phyloP scores from a whole-genome alignment of 306 rosid genomes.

The Cucurbita maxima region DNA sequence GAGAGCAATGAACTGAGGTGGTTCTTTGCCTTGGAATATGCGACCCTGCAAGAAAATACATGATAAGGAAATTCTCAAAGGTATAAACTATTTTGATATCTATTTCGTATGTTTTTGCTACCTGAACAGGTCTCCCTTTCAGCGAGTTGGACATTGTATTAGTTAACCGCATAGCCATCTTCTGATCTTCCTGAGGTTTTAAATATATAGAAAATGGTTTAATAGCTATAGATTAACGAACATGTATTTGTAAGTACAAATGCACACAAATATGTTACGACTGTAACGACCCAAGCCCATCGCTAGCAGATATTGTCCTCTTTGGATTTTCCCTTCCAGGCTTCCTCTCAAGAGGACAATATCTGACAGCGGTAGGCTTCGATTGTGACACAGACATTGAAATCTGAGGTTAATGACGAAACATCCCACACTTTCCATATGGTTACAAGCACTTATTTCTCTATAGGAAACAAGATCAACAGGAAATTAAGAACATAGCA shows the following conservation, averaged over 20 bases:
- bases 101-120: constrained; percentile 14
- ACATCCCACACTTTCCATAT: not conserved
- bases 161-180: constrained; percentile 69
- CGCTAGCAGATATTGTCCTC: no score
- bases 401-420: not conserved
- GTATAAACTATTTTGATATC: not conserved
- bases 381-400: not conserved
- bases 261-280: not conserved
- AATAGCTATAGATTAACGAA: not conserved
- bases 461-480: not conserved
- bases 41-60: constrained; percentile 55
- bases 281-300: no score
- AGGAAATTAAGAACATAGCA: not conserved
- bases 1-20: constrained; percentile 83
- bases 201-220: constrained; percentile 4
- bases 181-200: constrained; percentile 73
- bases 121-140: constrained; percentile 99
- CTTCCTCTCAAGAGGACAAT: no score
- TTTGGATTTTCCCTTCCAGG: no score
- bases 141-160: constrained; percentile 82
- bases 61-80: not conserved
- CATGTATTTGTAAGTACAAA: not conserved
- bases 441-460: not conserved
- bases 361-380: no score
- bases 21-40: constrained; percentile 77